These are phyloP conservation scores for Salix viminalis DNA, from an alignment of 345 rosid genomes.

Conservation along the genomic window DNA sequence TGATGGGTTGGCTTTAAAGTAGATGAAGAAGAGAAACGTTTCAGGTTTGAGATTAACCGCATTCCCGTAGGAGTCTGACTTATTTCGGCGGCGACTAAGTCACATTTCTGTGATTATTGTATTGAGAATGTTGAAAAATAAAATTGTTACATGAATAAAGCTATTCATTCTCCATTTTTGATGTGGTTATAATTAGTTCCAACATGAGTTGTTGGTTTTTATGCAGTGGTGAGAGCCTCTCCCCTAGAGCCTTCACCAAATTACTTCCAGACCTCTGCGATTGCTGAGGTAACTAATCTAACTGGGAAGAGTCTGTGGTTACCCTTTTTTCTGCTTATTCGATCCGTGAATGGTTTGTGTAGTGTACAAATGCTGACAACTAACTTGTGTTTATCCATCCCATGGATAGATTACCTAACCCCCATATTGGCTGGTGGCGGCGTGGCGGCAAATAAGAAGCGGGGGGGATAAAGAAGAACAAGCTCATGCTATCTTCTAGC, in stretches of 20 bases:
- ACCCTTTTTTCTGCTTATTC: not conserved
- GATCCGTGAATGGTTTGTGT: slow-evolving; percentile 4
- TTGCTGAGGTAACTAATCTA: slow-evolving; percentile 78
- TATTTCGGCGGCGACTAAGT: slow-evolving; percentile 23
- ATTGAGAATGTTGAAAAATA: slow-evolving; percentile 14
- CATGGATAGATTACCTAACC: slow-evolving; percentile 29
- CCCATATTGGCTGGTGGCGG: not conserved
- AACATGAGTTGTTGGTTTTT: slow-evolving; percentile 34
- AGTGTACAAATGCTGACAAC: slow-evolving; percentile 10
- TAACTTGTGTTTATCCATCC: slow-evolving; percentile 30
- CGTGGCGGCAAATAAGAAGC: not conserved
- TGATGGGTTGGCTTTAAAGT: slow-evolving; percentile 12
- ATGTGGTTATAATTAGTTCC: slow-evolving; percentile 15
- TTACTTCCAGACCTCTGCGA: slow-evolving; percentile 56
- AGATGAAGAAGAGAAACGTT: slow-evolving; percentile 23
- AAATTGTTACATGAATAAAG: slow-evolving; percentile 20
- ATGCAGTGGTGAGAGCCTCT: slow-evolving; percentile 65
- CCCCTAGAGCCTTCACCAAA: slow-evolving; percentile 39
- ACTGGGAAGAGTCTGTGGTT: slow-evolving; percentile 29
- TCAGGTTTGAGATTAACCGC: slow-evolving; percentile 55
- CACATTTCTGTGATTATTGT: slow-evolving; percentile 22
- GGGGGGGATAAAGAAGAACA: slow-evolving; percentile 6
- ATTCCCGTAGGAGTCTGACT: slow-evolving; percentile 23
- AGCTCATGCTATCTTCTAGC: not conserved
- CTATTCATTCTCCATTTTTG: slow-evolving; percentile 6